Percentiles rank a stretch among this genome's conserved stretches.
These are phyloP conservation scores for Hordeum pubiflorum DNA, from an alignment of 202 grass and related monocot genomes.

Conservation along the genomic window DNA sequence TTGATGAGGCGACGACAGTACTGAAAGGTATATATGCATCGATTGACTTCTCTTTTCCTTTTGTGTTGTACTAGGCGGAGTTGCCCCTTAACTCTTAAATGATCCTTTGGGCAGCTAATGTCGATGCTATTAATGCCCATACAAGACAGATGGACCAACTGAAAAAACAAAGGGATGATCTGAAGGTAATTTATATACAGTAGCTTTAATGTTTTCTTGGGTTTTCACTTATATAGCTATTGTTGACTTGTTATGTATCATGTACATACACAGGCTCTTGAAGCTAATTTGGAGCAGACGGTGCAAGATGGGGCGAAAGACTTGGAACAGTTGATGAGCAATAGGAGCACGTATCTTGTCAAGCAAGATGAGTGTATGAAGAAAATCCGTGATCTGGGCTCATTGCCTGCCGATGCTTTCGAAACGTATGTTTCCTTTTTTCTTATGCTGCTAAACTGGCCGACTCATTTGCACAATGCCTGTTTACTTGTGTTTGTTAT, in stretches of 20 bases:
- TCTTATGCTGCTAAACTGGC: background rate
- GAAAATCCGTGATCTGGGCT: slow-evolving; percentile 93
- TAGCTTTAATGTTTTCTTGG: background rate
- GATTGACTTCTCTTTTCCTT: background rate
- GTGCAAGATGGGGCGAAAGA: slow-evolving; percentile 77
- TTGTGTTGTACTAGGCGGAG: background rate
- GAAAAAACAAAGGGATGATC: slow-evolving; percentile 64
- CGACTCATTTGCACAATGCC: background rate
- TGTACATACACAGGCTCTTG: slow-evolving; percentile 44
- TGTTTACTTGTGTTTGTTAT: background rate
- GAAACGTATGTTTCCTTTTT: slow-evolving; percentile 54
- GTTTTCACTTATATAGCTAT: background rate
- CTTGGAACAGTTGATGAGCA: slow-evolving; percentile 82
- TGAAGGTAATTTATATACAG: slow-evolving; percentile 48
- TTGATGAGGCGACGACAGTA: slow-evolving; percentile 68
- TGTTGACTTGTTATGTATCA: background rate
- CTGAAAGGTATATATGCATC: slow-evolving; percentile 54
- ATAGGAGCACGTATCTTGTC: slow-evolving; percentile 59
- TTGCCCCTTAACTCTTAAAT: slow-evolving; percentile 11
- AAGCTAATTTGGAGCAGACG: slow-evolving; percentile 69
- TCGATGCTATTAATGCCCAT: slow-evolving; percentile 61
- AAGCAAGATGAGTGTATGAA: slow-evolving; percentile 97
- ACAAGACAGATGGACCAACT: slow-evolving; percentile 55
- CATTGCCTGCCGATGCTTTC: slow-evolving; percentile 91
- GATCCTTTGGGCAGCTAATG: slow-evolving; percentile 48